Evolutionary conservation across 306 rosid species (phyloP), one percentile per base, ranked within the genome.

Genomic region (Quercus engelmannii): DNA sequence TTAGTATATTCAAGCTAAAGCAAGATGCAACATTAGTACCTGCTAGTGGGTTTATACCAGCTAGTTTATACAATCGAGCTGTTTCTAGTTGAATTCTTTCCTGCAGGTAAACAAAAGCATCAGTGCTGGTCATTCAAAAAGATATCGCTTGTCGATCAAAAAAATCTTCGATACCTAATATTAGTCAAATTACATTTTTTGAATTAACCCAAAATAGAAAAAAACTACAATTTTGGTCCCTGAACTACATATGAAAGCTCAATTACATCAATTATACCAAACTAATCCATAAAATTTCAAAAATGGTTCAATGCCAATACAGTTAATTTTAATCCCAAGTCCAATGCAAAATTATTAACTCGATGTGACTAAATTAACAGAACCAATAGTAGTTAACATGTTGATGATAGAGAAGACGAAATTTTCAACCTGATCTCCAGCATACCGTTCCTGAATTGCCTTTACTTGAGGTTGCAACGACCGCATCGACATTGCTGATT

Each of bases 31-130:
- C 55, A 59, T 38, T 11, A 74, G 81, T 82, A 96, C 99, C 99
- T 83, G 99, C 97, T n/a, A 96, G 73, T 26, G 99, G 98, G 87
- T 96, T 96, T 82, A 96, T 89, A 83, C 93, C 86, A 5, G 98
- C 99, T 86, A 93, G 72, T 79, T 91, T 96, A 88, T 93, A 96
- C 78, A 96, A 77, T 28, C 98, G 87, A 54, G 97, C 99, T 52
- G 96, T 96, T 87, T 93, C 93, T 54, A 91, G 90, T 77, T 93
- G 99, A 86, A 96, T 90, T 84, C 91, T 90, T 88, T 96, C 99
- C 99, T 96, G 87, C 87, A 86, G 73, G 82, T 49, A 72, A 63
- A 78, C 76, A 85, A 73, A 33, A 68, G 69, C 1, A 80, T 41
- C 73, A 23, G 83, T 77, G 41, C 81, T 41, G 79, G 69, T 43